These are phyloP conservation scores for Fraxinus americana DNA, from an alignment of 257 asterid genomes.

Conservation along the genomic window DNA sequence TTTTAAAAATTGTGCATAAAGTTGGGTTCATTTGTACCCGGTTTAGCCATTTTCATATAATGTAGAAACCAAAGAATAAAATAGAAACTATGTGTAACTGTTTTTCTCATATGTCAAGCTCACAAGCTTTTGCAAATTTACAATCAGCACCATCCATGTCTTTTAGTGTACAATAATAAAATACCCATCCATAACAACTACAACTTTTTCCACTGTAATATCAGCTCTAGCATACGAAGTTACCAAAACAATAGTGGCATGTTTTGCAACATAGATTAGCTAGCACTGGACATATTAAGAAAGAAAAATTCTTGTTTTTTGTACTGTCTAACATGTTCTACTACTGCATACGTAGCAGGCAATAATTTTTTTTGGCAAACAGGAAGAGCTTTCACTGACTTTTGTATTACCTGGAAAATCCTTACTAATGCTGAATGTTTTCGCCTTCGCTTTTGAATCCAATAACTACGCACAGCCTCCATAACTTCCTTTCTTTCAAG, in stretches of 20 bases:
- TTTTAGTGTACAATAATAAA: too few relatives aligned
- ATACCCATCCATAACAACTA: background rate
- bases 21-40: background rate
- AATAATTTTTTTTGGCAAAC: background rate
- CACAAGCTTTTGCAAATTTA: background rate
- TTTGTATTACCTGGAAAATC: conserved; percentile 77
- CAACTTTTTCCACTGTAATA: background rate
- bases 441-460: conserved; percentile 79
- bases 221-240: background rate
- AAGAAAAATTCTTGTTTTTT: background rate
- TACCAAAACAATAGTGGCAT: background rate
- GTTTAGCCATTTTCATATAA: background rate
- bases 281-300: background rate
- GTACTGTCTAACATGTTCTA: background rate
- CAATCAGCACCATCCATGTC: background rate
- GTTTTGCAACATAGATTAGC: background rate
- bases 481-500: conserved; percentile 57
- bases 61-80: too few relatives aligned
- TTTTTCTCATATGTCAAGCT: background rate
- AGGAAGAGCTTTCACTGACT: background rate
- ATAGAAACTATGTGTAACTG: background rate
- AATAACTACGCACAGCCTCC: conserved; percentile 64
- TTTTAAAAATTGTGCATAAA: background rate
- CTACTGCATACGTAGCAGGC: background rate
- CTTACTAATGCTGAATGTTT: conserved; percentile 58